Base-by-base conservation (phyloP, 2,329 filamentous ascomycete species). In the Bipolaris cookei region DNA sequence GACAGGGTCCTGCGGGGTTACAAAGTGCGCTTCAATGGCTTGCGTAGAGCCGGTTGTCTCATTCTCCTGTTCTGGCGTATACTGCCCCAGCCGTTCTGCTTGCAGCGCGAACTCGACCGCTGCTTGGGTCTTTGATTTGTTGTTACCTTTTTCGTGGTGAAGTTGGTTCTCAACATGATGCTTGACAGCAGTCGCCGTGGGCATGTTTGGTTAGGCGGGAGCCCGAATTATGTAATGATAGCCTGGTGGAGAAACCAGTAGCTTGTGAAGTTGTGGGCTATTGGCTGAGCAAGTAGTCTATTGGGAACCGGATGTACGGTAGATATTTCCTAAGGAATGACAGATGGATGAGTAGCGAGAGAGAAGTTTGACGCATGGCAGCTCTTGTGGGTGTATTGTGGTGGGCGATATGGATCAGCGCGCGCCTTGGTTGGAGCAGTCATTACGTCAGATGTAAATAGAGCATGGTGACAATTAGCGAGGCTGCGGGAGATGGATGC, bases 1-100 rank as follows among this genome's bases (percentile, higher is more conserved):
- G 14, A 92, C 85, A 0, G 89, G 85, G 71, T 93, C 90, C 46
- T 88, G 85, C 0, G 88, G 84, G 0, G 90, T 93, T 50, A 84
- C 70, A 66, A 83, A 84, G 49, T 76, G 82, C 28, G 89, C 88
- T 68, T 88, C 81, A 46, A 88, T 78, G 1, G 88, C 88, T 56
- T 80, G 79, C 13, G 86, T 81, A 4, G 80, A 79, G 48, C 78
- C 79, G 4, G 75, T 79, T 4, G 66, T 57, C 11, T 77, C 73
- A 47, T 76, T 64, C 52, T 82, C 79, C 56, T 81, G 76, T 42
- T 67, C 59, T 5, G 73, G 69, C 6, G 71, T 72, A 58, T 78
- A 77, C 38, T 78, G 76, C 1, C 75, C 80, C 2, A 83, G 75
- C 20, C 73, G 74, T 63, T 81, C 72, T 6, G 88, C 83, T 70